A percentile compares a stretch with the other conserved stretches of the same genome.
These are phyloP conservation scores for Parastagonospora avenae DNA, from an alignment of 2,329 filamentous ascomycete genomes.

Conservation along the genomic window DNA sequence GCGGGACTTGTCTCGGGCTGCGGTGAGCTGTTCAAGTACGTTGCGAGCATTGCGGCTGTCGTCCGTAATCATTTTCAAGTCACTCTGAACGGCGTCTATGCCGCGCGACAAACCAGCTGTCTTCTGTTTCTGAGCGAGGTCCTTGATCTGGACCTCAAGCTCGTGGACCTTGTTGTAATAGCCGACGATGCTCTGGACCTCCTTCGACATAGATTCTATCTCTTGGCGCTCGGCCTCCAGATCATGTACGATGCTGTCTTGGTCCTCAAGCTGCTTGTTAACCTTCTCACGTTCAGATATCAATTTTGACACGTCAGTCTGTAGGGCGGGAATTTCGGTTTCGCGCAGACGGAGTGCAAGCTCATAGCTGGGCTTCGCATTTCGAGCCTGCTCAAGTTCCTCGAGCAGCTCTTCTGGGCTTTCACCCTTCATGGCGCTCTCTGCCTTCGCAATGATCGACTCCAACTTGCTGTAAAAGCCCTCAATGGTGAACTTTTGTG, in stretches of 20 bases:
- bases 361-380: constrained; percentile 67
- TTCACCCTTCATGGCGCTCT: constrained; percentile 64
- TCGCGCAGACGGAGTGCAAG: constrained; percentile 70
- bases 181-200: constrained; percentile 75
- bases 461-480: constrained; percentile 71
- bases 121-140: constrained; percentile 76
- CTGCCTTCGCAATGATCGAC: constrained; percentile 55
- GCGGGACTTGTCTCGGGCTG: constrained; percentile 73
- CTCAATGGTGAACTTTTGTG: constrained; percentile 58
- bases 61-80: constrained; percentile 70
- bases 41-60: constrained; percentile 69
- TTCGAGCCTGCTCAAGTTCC: constrained; percentile 64
- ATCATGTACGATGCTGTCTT: constrained; percentile 70
- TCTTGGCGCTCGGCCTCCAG: constrained; percentile 70
- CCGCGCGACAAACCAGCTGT: constrained; percentile 68
- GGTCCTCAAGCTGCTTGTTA: constrained; percentile 57
- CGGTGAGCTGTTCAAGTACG: constrained; percentile 67
- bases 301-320: constrained; percentile 65
- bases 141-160: constrained; percentile 73
- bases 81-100: constrained; percentile 81
- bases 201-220: constrained; percentile 75
- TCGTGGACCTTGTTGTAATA: constrained; percentile 73
- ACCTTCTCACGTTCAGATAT: constrained; percentile 45
- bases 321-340: constrained; percentile 71
- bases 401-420: constrained; percentile 67